Conservation (phyloP, 2,329 filamentous ascomycete species). For the Beauveria rudraprayagi region DNA sequence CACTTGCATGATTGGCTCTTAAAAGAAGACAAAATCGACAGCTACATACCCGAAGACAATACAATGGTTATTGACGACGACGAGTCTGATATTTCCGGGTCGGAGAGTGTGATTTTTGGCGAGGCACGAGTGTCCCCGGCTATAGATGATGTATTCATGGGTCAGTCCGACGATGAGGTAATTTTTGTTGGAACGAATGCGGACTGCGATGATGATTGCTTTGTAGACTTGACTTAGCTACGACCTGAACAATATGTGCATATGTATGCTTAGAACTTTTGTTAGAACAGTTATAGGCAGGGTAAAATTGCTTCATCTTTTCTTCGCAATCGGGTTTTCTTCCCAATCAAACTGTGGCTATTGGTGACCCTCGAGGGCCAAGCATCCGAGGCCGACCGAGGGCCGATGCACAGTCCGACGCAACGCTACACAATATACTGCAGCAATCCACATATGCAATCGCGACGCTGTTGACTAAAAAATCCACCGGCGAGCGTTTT, state of each 20-base stretch:
- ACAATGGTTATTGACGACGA: constrained; percentile 20
- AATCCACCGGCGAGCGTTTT: background rate
- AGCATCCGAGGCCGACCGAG: background rate
- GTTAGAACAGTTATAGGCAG: background rate
- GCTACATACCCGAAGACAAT: constrained; percentile 18
- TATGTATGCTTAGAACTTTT: background rate
- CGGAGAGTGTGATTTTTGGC: constrained; percentile 5
- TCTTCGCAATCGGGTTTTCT: background rate
- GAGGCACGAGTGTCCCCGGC: constrained; percentile 14
- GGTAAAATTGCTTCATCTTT: background rate
- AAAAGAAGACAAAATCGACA: constrained; percentile 27
- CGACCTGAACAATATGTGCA: background rate
- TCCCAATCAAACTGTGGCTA: background rate
- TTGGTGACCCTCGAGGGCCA: background rate
- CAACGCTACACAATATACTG: background rate
- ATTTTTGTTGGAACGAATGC: constrained; percentile 4
- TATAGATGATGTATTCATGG: constrained; percentile 19
- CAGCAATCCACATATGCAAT: background rate
- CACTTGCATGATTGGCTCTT: constrained; percentile 41
- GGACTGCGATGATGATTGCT: background rate
- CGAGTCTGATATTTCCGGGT: constrained; percentile 15
- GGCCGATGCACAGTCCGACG: background rate
- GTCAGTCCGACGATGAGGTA: constrained; percentile 1
- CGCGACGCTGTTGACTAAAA: background rate
- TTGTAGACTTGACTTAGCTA: constrained; percentile 3